Percentiles rank a stretch among this genome's conserved stretches.
Evolutionary conservation across 176 grass and related monocot genomes (phyloP).

Genomic region (Aegilops bicornis): DNA sequence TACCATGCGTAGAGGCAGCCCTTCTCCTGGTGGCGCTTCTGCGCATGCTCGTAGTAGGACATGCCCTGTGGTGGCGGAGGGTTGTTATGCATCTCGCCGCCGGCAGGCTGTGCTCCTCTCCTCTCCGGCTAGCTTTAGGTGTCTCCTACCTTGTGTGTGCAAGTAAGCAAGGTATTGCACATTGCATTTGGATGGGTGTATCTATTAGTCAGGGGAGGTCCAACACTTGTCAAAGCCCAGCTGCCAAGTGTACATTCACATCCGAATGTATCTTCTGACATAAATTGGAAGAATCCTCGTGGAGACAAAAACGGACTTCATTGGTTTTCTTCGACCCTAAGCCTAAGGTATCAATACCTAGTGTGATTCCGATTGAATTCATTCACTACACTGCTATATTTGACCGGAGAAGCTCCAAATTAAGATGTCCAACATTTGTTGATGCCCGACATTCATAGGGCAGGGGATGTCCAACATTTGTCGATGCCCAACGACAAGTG

Average conservation of each 20-base stretch:
- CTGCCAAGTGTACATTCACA: background rate
- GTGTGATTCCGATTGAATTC: background rate
- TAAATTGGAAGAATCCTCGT: background rate
- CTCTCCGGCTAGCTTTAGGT: background rate
- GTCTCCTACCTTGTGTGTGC: background rate
- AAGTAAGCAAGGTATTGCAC: background rate
- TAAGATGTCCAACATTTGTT: no score
- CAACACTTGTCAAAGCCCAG: background rate
- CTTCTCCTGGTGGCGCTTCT: slow-evolving; percentile 59
- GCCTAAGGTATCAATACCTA: background rate
- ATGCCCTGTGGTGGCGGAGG: slow-evolving; percentile 49
- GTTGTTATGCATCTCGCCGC: slow-evolving; percentile 47
- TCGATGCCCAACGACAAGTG: background rate
- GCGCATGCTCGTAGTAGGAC: slow-evolving; percentile 54
- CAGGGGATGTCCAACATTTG: no score
- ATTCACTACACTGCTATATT: background rate
- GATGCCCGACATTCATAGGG: no score
- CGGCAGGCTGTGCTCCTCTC: background rate
- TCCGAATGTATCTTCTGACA: background rate
- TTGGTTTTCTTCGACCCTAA: slow-evolving; percentile 34
- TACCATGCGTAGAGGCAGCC: slow-evolving; percentile 79
- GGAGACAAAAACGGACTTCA: background rate
- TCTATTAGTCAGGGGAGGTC: background rate
- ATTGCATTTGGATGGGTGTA: background rate
- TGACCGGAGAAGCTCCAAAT: background rate